phyloP scores from a whole-genome alignment of 2,329 filamentous ascomycete genomes.

The Aspergillus pseudotamarii region DNA sequence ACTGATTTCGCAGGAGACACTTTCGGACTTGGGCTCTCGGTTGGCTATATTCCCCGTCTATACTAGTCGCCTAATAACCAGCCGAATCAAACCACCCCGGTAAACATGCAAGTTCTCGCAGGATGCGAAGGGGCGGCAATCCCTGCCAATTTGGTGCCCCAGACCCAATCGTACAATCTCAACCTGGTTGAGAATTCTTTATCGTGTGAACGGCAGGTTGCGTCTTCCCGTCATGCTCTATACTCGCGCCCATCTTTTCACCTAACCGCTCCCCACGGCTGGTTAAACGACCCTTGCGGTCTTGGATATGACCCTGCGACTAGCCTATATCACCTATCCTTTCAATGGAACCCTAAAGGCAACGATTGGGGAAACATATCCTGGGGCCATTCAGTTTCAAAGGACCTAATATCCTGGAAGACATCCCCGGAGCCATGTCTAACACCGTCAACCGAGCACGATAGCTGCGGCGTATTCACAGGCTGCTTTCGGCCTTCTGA shows the following conservation, averaged over 20 bases:
- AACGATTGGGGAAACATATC: constrained; percentile 48
- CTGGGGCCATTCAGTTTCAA: constrained; percentile 45
- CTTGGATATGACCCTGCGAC: constrained; percentile 44
- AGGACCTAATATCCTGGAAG: constrained; percentile 44
- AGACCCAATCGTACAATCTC: not conserved
- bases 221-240: not conserved
- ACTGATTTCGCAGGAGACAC: not conserved
- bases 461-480: constrained; percentile 46
- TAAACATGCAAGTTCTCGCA: not conserved
- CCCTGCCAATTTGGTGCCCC: not conserved
- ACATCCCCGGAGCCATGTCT: constrained; percentile 32
- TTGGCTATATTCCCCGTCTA: not conserved
- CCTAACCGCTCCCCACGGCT: constrained; percentile 39
- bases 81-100: not conserved
- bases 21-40: not conserved
- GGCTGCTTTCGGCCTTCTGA: constrained; percentile 40
- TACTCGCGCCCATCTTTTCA: constrained; percentile 38
- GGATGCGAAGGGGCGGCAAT: not conserved
- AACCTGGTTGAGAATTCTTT: not conserved
- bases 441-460: constrained; percentile 39
- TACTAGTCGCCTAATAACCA: not conserved
- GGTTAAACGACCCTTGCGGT: constrained; percentile 51
- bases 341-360: constrained; percentile 48
- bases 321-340: constrained; percentile 45
- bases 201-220: not conserved